Conservation (phyloP, 169 alveolate genomes). For the Theileria parva region DNA sequence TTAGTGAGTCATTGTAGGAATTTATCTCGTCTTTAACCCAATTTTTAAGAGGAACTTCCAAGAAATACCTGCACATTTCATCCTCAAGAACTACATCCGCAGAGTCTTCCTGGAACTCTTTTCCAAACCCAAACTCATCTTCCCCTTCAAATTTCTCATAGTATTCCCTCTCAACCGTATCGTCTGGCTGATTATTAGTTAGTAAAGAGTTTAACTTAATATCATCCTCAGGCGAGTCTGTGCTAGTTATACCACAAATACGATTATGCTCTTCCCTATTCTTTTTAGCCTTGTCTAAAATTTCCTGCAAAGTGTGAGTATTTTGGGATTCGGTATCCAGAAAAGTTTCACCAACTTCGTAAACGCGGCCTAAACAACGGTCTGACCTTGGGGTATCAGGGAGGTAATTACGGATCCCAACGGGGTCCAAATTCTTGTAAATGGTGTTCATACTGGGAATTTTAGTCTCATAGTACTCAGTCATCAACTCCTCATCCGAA, state of each 20-base stretch:
- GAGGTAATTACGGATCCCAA: constrained; percentile 35
- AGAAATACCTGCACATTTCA: constrained; percentile 52
- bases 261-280: constrained; percentile 2
- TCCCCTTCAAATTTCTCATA: neutral
- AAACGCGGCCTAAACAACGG: constrained; percentile 38
- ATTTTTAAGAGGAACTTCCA: constrained; percentile 36
- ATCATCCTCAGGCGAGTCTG: neutral
- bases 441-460: constrained; percentile 43
- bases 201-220: neutral
- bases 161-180: neutral
- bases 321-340: neutral
- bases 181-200: neutral
- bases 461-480: constrained; percentile 31
- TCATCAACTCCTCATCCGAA: constrained; percentile 40
- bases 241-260: neutral
- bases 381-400: constrained; percentile 23
- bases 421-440: constrained; percentile 56
- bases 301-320: neutral
- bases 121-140: constrained; percentile 5
- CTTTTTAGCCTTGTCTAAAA: neutral
- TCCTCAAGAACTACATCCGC: constrained; percentile 44
- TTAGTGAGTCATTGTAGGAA: constrained; percentile 6
- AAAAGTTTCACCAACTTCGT: constrained; percentile 32
- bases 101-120: neutral
- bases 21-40: constrained; percentile 54